These are phyloP conservation scores for Ophiostoma tasmaniense DNA, from an alignment of 2,329 filamentous ascomycete species.

Conservation along the genomic window DNA sequence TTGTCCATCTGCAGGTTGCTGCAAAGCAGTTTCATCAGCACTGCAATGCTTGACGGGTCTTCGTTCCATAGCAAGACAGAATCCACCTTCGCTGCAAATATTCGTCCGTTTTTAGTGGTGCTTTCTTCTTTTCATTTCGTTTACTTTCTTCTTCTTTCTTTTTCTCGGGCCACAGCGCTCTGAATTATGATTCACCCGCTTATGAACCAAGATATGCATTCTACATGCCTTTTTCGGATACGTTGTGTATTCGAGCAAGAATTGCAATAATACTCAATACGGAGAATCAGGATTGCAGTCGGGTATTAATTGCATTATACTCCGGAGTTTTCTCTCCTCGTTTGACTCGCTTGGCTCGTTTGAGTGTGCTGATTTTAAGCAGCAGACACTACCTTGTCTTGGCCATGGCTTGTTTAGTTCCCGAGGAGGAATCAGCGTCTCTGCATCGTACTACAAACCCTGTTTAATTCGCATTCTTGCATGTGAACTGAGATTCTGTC, in stretches of 20 bases:
- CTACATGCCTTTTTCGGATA: background rate
- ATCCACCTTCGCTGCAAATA: background rate
- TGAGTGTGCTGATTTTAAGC: background rate
- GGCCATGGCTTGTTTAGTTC: background rate
- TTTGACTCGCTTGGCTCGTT: no score
- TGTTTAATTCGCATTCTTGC: background rate
- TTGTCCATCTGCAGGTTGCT: background rate
- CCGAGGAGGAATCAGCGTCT: background rate
- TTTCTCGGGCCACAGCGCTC: background rate
- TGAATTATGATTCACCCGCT: background rate
- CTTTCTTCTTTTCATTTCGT: background rate
- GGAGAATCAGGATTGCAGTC: background rate
- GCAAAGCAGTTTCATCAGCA: conserved; percentile 4
- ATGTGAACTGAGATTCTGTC: background rate
- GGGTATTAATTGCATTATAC: background rate
- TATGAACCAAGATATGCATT: conserved; percentile 1
- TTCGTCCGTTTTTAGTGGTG: background rate
- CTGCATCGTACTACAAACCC: background rate
- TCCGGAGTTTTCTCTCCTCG: background rate
- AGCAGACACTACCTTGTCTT: background rate
- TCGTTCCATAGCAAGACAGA: background rate
- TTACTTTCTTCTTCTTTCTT: background rate
- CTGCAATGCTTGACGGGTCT: background rate
- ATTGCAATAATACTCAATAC: background rate
- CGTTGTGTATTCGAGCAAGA: background rate